Base-by-base conservation (phyloP, 1,284 basidiomycete genomes). In the Agaricales sp. region DNA sequence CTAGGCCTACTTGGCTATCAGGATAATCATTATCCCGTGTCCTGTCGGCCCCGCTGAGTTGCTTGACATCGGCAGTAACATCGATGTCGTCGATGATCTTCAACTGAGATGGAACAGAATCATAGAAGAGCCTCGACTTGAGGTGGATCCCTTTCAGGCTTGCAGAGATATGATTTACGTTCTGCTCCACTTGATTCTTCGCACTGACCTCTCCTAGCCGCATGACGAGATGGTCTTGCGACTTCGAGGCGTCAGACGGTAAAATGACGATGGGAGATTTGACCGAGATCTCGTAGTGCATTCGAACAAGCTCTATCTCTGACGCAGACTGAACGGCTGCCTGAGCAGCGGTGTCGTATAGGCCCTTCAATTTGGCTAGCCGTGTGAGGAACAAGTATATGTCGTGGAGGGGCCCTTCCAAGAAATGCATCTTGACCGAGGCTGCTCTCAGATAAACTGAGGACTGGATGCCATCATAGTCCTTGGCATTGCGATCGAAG, bases 11-110 rank as follows among this genome's bases (percentile, higher is more conserved):
- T 71, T 86, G 80, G 18, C 73, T 83, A 57, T 87, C 85, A 2
- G 89, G 87, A 48, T 69, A 67, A 43, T 77, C 70, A 11, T 61
- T 58, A 50, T 81, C 73, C 16, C 59, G 58, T 12, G 58, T 61
- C 37, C 78, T 73, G 58, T 86, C 73, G 41, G 78, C 69, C 23
- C 65, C 67, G 46, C 63, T 65, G 4, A 67, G 72, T 63, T 96
- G 90, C 21, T 79, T 67, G 53, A 94, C 67, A 30, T 86, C 76
- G 4, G 88, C 79, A 13, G 71, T 73, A 52, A 98, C 76, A 53
- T 87, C 77, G 48, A 98, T 94, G 58, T 97, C 90, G 58, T 98
- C 90, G 45, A 99, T 87, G 59, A 99, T 89, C 65, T 92, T 93
- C 52, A 96, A 69, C 2, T 67, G 70, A 2, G 74, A 73, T 14